Base-by-base conservation (phyloP, 2,329 filamentous ascomycete genomes). In the Gnomoniopsis smithogilvyi region DNA sequence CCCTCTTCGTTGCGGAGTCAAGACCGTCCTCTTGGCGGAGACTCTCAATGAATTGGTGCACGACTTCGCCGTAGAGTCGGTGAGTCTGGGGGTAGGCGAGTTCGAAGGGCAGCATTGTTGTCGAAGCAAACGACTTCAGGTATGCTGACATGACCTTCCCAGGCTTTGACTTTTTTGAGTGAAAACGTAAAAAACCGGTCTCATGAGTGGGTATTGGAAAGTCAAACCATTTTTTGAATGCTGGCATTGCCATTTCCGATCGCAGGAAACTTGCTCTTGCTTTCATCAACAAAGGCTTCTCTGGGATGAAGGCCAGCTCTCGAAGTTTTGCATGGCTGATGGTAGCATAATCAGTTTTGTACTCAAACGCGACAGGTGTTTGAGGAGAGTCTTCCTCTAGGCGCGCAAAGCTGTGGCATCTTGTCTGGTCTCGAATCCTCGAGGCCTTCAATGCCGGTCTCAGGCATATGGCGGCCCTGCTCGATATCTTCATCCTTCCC, bases 141-240 rank as follows among this genome's bases (percentile, higher is more conserved):
- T 61, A 51, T 4, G 45, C 19, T 21, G 61, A 41, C 21, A 59
- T 33, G 45, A 6, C 30, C 21, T 47, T 54, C 22, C 46, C 21
- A n/a, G 15, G 6, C 14, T 12, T 4, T 45, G 34, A 17, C 26
- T 2, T 2, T 48, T 6, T 7, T 21, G 2, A 3, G 8, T 45
- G 4, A 19, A 2, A 2, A 11, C 26, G 26, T 30, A 30, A 4
- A 30, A 30, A 8, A 30, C 26, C 26, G 4, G 15, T 45, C 3
- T n/a, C n/a, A n/a, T n/a, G n/a, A n/a, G n/a, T n/a, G n/a, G n/a
- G n/a, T n/a, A n/a, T 10, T 45, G 41, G 41, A 12, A 6, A 24
- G n/a, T 61, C 36, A 36, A 63, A 63, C 61, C 61, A 63, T 22
- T 45, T 58, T 6, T 38, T 46, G 17, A 54, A 48, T 3, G 61